These are phyloP conservation scores for Pterocarpus santalinus DNA, from an alignment of 306 rosid genomes.

Conservation along the genomic window DNA sequence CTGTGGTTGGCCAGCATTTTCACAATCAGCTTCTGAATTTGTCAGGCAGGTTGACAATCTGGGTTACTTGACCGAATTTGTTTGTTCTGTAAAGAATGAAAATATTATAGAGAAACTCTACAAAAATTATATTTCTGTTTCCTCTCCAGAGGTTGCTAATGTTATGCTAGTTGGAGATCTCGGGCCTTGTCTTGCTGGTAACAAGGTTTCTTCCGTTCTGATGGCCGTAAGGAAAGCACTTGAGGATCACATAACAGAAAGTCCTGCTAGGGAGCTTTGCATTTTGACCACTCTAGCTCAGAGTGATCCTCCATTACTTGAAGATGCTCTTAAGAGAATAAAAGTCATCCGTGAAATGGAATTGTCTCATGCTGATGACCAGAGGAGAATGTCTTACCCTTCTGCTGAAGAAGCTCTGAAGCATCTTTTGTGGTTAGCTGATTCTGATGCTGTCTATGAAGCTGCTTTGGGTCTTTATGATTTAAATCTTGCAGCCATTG, in stretches of 20 bases:
- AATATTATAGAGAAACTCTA: constrained; percentile 72
- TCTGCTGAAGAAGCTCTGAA: constrained; percentile 96
- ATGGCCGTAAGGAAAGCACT: constrained; percentile 85
- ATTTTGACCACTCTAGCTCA: constrained; percentile 95
- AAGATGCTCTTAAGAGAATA: constrained; percentile 93
- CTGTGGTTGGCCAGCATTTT: constrained; percentile 81
- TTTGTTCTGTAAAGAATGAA: constrained; percentile 89
- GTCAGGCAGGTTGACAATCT: constrained; percentile 88
- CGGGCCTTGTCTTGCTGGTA: constrained; percentile 53
- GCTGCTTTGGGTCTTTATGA: constrained; percentile 98
- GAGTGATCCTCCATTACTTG: constrained; percentile 91
- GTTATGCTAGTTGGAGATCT: constrained; percentile 51
- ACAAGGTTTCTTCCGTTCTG: constrained; percentile 83
- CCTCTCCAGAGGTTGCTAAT: constrained; percentile 56
- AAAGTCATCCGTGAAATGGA: constrained; percentile 87
- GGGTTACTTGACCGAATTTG: constrained; percentile 89
- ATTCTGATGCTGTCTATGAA: constrained; percentile 87
- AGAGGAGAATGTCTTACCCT: constrained; percentile 64
- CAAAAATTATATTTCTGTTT: constrained; percentile 58
- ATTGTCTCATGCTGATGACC: constrained; percentile 71
- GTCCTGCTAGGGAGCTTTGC: constrained; percentile 93
- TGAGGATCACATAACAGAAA: constrained; percentile 76
- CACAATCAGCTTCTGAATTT: constrained; percentile 81
- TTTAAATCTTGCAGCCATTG: constrained; percentile 92
- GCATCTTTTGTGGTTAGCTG: constrained; percentile 95